These are phyloP conservation scores for Datisca glomerata DNA, from an alignment of 306 rosid genomes.

Conservation along the genomic window DNA sequence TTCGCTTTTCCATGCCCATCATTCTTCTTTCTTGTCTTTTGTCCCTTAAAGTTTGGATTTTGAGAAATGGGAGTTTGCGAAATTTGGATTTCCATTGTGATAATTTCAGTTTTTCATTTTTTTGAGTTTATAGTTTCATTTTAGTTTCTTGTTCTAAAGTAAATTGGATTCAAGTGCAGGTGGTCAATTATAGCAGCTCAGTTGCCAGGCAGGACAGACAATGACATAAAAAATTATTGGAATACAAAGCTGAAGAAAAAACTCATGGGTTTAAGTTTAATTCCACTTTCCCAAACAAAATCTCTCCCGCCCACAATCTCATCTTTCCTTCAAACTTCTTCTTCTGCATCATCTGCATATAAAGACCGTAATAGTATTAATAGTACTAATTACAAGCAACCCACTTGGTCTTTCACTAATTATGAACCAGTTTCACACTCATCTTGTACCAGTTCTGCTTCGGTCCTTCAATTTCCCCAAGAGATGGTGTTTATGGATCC, in stretches of 20 bases:
- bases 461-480: too few species aligned
- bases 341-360: not conserved
- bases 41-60: too few species aligned
- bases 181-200: conserved; percentile 95
- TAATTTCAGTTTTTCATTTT: not conserved
- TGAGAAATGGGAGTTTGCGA: too few species aligned
- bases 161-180: too few species aligned
- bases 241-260: conserved; percentile 87
- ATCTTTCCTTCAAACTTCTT: not conserved
- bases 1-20: too few species aligned
- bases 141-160: too few species aligned
- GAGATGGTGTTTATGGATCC: too few species aligned
- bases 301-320: conserved; percentile 11
- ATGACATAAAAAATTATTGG: conserved; percentile 88
- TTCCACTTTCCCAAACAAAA: conserved; percentile 23
- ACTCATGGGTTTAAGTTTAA: conserved; percentile 29
- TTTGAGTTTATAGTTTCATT: too few species aligned
- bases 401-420: not conserved
- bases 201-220: too few species aligned
- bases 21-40: too few species aligned
- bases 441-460: conserved; percentile 1
- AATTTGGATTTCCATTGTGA: not conserved
- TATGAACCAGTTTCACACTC: not conserved
- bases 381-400: too few species aligned
- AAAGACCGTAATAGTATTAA: too few species aligned